Percentiles rank a stretch among this genome's conserved stretches.
These are phyloP conservation scores for Paramecium caudatum DNA, from an alignment of 73 alveolate genomes.

Conservation along the genomic window DNA sequence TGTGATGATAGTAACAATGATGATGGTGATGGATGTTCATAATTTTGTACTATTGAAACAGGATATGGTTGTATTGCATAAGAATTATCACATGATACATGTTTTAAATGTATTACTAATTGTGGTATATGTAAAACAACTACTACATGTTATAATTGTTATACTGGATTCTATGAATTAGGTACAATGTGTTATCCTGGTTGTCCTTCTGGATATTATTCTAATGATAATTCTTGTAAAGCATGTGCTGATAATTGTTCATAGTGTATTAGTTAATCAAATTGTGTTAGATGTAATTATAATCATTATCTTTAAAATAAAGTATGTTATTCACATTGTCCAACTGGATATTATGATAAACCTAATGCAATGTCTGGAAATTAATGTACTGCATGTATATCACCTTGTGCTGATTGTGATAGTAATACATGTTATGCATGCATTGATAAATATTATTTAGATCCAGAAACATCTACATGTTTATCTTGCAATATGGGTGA, in stretches of 20 bases:
- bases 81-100: slow-evolving; percentile 33
- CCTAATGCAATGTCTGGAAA: slow-evolving; percentile 35
- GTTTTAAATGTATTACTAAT: slow-evolving; percentile 45
- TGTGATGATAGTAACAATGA: slow-evolving; percentile 71
- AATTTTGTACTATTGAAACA: slow-evolving; percentile 64
- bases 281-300: slow-evolving; percentile 24
- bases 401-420: slow-evolving; percentile 60
- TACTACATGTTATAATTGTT: slow-evolving; percentile 10
- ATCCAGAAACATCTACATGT: slow-evolving; percentile 3
- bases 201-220: slow-evolving; percentile 44
- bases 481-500: slow-evolving; percentile 48
- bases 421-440: slow-evolving; percentile 17
- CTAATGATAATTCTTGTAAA: background rate
- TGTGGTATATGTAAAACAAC: slow-evolving; percentile 37
- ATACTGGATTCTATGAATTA: background rate
- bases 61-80: slow-evolving; percentile 59
- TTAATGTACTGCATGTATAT: slow-evolving; percentile 49
- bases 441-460: slow-evolving; percentile 20
- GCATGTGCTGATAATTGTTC: slow-evolving; percentile 37
- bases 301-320: slow-evolving; percentile 7
- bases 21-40: slow-evolving; percentile 79
- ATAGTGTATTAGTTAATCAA: background rate
- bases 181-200: slow-evolving; percentile 2
- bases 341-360: background rate
- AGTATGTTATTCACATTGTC: slow-evolving; percentile 52